Conservation (phyloP, 2,329 filamentous ascomycete species). For the Arthrinium puccinioides region DNA sequence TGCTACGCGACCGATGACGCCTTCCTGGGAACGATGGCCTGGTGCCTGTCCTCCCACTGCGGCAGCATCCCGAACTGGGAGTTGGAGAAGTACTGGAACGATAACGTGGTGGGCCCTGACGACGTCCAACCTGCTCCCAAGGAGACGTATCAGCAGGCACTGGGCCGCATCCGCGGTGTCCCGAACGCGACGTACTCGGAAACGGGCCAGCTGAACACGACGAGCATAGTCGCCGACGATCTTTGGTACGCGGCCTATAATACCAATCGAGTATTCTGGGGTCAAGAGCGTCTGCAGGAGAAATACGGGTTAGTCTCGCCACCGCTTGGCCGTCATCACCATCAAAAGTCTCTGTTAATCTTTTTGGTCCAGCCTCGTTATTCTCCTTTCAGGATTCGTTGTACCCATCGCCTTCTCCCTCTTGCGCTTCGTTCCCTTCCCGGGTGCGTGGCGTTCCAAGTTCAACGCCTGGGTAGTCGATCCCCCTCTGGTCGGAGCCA, state of each 20-base stretch:
- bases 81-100: constrained; percentile 15
- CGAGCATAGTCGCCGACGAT: constrained; percentile 26
- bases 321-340: constrained; percentile 10
- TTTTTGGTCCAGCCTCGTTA: constrained; percentile 14
- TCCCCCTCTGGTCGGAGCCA: neutral
- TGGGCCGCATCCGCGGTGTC: neutral
- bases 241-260: constrained; percentile 3
- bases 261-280: constrained; percentile 1
- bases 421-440: constrained; percentile 24
- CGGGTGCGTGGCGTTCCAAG: constrained; percentile 10
- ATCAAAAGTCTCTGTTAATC: constrained; percentile 6
- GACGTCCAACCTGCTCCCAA: constrained; percentile 9
- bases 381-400: constrained; percentile 19
- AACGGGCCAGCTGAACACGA: constrained; percentile 5
- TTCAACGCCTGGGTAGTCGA: constrained; percentile 15
- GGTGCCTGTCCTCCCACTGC: constrained; percentile 20
- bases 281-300: constrained; percentile 7
- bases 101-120: constrained; percentile 11
- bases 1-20: constrained; percentile 18
- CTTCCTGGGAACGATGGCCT: constrained; percentile 16
- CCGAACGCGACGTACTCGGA: neutral
- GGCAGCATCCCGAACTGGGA: constrained; percentile 5
- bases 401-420: constrained; percentile 24
- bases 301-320: constrained; percentile 7
- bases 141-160: constrained; percentile 5